Evolutionary conservation across 1,139 yeast genomes (phyloP).

Genomic region (Candida buenavistaensis): DNA sequence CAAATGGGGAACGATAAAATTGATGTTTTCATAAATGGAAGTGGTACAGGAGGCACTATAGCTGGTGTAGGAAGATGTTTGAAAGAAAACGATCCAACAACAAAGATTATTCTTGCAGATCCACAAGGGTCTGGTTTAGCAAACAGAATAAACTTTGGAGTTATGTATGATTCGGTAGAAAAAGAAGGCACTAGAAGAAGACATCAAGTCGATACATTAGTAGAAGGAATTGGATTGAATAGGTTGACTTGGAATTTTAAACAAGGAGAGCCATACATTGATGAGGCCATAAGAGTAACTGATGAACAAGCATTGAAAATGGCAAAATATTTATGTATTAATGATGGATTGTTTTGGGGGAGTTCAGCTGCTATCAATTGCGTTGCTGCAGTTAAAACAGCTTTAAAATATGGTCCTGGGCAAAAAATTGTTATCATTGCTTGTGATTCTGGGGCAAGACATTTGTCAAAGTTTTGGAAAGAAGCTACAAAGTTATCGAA

Average conservation of each 20-base stretch:
- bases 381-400: slow-evolving; percentile 78
- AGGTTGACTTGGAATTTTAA: slow-evolving; percentile 80
- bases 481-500: slow-evolving; percentile 44
- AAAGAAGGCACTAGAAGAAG: slow-evolving; percentile 91
- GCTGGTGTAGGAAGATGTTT: slow-evolving; percentile 81
- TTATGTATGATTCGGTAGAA: slow-evolving; percentile 88
- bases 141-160: slow-evolving; percentile 84
- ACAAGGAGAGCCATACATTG: slow-evolving; percentile 68
- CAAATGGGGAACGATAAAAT: slow-evolving; percentile 58
- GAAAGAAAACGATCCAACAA: slow-evolving; percentile 44
- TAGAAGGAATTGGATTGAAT: slow-evolving; percentile 92
- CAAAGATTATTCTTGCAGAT: slow-evolving; percentile 71
- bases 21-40: slow-evolving; percentile 81
- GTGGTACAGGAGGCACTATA: slow-evolving; percentile 78
- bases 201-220: slow-evolving; percentile 93
- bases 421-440: slow-evolving; percentile 81
- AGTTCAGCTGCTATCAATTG: slow-evolving; percentile 91
- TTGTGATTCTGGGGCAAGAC: slow-evolving; percentile 91
- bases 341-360: slow-evolving; percentile 91
- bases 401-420: slow-evolving; percentile 59
- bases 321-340: slow-evolving; percentile 79
- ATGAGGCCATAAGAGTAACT: slow-evolving; percentile 74
- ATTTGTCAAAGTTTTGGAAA: slow-evolving; percentile 90
- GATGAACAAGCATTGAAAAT: slow-evolving; percentile 81
- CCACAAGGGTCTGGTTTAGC: slow-evolving; percentile 95